Conservation (phyloP, 805 yeast species). For the Maudiozyma turicensis region DNA sequence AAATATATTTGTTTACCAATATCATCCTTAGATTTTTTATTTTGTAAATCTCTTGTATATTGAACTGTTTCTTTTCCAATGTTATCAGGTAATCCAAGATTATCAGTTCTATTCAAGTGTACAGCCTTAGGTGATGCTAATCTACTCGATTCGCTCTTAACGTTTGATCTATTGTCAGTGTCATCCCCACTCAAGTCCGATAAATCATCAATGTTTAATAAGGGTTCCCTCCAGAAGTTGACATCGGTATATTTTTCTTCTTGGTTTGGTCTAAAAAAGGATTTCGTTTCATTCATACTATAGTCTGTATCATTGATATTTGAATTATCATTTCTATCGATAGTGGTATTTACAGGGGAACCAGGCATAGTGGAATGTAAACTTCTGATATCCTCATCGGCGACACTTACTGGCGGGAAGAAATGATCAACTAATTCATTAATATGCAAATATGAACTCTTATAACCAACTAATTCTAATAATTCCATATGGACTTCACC, state of each 20-base stretch:
- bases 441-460: conserved; percentile 76
- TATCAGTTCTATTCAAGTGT: background rate
- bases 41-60: background rate
- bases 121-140: background rate
- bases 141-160: background rate
- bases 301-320: conserved; percentile 3
- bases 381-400: conserved; percentile 27
- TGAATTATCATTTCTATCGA: conserved; percentile 11
- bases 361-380: conserved; percentile 26
- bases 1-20: conserved; percentile 27
- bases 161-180: conserved; percentile 1
- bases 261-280: conserved; percentile 17
- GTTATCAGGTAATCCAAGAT: background rate
- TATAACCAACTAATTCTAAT: conserved; percentile 86
- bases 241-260: conserved; percentile 63
- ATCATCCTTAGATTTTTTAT: conserved; percentile 9
- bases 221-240: conserved; percentile 85
- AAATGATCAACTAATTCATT: conserved; percentile 94
- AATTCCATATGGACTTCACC: conserved; percentile 98
- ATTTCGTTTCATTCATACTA: conserved; percentile 11
- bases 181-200: conserved; percentile 41
- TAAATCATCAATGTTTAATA: conserved; percentile 50
- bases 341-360: conserved; percentile 16
- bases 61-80: background rate
- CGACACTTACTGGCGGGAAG: conserved; percentile 70